A percentile compares a stretch with the other conserved stretches of the same genome.
Evolutionary conservation across 2,329 filamentous ascomycete genomes (phyloP).

Genomic region (Trichoderma simmonsii): DNA sequence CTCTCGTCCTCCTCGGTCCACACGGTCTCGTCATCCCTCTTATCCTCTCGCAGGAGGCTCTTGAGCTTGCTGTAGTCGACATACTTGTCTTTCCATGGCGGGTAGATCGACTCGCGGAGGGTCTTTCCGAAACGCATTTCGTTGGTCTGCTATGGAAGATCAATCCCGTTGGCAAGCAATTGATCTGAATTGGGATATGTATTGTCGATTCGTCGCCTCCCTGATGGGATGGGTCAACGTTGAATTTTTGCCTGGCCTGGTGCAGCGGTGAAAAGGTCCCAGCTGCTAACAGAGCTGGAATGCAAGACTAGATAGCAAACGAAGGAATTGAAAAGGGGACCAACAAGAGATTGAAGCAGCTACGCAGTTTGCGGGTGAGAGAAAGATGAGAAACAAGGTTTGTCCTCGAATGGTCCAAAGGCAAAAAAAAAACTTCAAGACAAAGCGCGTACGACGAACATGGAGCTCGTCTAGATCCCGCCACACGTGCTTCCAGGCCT

Average conservation of each 20-base stretch:
- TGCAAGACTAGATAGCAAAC: neutral
- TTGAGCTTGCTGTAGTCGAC: slow-evolving; percentile 96
- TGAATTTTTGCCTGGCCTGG: neutral
- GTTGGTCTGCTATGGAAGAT: neutral
- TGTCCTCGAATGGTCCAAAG: neutral
- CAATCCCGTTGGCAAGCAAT: neutral
- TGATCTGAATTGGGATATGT: neutral
- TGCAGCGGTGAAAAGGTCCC: neutral
- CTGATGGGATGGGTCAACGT: neutral
- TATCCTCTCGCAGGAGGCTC: slow-evolving; percentile 76
- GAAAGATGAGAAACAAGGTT: neutral
- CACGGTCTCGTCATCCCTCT: slow-evolving; percentile 56
- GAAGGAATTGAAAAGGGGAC: neutral
- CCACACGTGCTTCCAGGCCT: slow-evolving; percentile 9
- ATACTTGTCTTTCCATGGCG: slow-evolving; percentile 89
- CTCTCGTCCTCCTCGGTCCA: slow-evolving; percentile 97
- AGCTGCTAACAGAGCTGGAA: neutral
- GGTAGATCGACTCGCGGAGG: slow-evolving; percentile 73
- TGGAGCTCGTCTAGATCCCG: neutral
- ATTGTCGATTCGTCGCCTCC: neutral
- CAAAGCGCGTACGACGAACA: neutral
- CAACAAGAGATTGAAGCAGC: neutral
- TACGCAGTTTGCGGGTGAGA: neutral
- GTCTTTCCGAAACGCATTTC: slow-evolving; percentile 92
- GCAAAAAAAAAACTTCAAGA: neutral